Evolutionary conservation across 352 stramenopile species (phyloP).

Genomic region (Globisporangium recalcitrans): DNA sequence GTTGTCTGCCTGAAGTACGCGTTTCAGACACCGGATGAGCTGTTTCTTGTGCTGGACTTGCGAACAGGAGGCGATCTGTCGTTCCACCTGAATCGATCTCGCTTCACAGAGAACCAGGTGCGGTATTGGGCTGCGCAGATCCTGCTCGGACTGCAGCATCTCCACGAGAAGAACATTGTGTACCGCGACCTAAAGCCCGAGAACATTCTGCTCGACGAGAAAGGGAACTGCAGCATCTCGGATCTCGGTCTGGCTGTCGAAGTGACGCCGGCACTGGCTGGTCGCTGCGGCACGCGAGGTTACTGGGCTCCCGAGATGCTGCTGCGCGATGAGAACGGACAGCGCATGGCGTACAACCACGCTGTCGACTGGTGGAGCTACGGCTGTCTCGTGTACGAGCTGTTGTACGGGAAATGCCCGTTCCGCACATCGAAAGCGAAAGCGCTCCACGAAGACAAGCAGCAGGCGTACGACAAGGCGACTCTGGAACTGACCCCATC

Average conservation of each 20-base stretch:
- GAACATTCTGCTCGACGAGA: conserved; percentile 90
- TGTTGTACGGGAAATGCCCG: conserved; percentile 95
- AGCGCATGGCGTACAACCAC: conserved; percentile 92
- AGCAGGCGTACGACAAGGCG: conserved; percentile 81
- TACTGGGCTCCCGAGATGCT: conserved; percentile 98
- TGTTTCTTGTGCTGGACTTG: conserved; percentile 97
- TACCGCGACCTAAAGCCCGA: conserved; percentile 89
- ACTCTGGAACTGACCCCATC: conserved; percentile 71
- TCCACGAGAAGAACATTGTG: conserved; percentile 89
- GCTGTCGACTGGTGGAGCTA: conserved; percentile 98
- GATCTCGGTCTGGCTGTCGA: conserved; percentile 96
- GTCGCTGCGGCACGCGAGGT: conserved; percentile 65
- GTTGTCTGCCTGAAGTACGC: conserved; percentile 96
- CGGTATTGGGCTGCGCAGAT: conserved; percentile 83
- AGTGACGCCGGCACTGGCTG: conserved; percentile 83
- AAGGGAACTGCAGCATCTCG: conserved; percentile 94
- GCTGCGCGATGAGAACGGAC: conserved; percentile 83
- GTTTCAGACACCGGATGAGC: conserved; percentile 92
- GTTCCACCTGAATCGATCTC: conserved; percentile 69
- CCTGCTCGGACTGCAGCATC: conserved; percentile 66
- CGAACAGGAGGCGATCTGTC: conserved; percentile 95
- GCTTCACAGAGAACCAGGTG: conserved; percentile 67
- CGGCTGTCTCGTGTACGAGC: conserved; percentile 96
- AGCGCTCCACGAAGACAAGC: conserved; percentile 89
- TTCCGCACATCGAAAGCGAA: conserved; percentile 94